Conservation (phyloP, 768 basidiomycete genomes). For the Lepiota subincarnata region DNA sequence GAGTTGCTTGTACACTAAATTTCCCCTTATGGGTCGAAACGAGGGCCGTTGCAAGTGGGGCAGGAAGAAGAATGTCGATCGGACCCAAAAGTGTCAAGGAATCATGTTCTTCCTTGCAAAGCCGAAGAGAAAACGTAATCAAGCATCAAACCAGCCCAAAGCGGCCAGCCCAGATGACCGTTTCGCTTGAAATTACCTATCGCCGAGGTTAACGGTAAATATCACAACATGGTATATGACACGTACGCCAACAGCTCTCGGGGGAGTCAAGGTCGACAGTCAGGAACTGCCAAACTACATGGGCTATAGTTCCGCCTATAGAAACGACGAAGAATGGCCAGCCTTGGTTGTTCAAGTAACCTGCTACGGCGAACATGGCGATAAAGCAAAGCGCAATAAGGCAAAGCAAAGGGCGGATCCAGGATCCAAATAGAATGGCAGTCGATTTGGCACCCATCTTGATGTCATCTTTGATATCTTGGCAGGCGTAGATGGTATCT, state of each 20-base stretch:
- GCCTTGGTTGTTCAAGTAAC: slow-evolving; percentile 50
- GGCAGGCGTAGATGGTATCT: slow-evolving; percentile 75
- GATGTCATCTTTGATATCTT: slow-evolving; percentile 73
- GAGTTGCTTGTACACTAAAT: too few species aligned
- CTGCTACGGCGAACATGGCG: slow-evolving; percentile 45
- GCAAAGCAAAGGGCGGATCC: slow-evolving; percentile 54
- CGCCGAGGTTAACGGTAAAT: neutral
- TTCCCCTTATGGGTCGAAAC: too few species aligned
- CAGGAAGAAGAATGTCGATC: too few species aligned
- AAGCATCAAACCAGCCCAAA: slow-evolving; percentile 40
- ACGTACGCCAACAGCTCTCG: slow-evolving; percentile 42
- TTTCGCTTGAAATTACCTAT: slow-evolving; percentile 45
- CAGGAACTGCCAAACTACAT: slow-evolving; percentile 44
- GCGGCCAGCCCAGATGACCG: slow-evolving; percentile 41
- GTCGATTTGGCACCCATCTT: slow-evolving; percentile 73
- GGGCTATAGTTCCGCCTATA: slow-evolving; percentile 38
- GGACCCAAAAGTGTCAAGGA: too few species aligned
- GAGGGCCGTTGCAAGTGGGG: too few species aligned
- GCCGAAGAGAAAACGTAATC: slow-evolving; percentile 26
- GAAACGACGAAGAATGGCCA: slow-evolving; percentile 41
- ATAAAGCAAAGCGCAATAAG: slow-evolving; percentile 51
- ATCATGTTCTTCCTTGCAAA: neutral
- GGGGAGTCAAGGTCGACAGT: slow-evolving; percentile 40
- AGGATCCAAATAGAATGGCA: slow-evolving; percentile 63
- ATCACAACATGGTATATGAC: neutral